Base-by-base conservation (phyloP, 257 asterid genomes). In the Solanum paucissectum region DNA sequence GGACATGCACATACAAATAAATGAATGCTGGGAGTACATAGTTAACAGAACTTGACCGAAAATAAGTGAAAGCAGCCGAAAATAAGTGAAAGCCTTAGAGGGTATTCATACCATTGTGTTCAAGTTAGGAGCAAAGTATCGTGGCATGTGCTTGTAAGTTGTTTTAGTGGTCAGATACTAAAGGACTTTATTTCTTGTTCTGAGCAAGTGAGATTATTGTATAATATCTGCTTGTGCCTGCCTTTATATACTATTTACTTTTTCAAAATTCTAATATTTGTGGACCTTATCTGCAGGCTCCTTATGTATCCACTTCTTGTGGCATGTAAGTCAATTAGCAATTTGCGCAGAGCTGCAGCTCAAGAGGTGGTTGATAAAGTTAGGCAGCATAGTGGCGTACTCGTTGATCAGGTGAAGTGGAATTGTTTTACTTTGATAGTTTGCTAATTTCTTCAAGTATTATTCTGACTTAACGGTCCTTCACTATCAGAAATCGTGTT, bases 221-320 rank as follows among this genome's bases (percentile, higher is more conserved):
- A 46, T 44, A 14, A n/a, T 79, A 40, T 27, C 83, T 73, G 5
- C 81, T 86, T 86, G 55, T n/a, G 27, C 27, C 55, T 0, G 18
- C 52, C n/a, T n/a, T 37, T n/a, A 40, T 7, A n/a, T 84, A 38
- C 13, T 87, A 33, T 16, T 86, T 44, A 44, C 55, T 46, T 46
- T 7, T 79, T 18, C 76, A 25, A 52, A 25, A 38, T 66, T 34
- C 16, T 36, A 85, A 86, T 46, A 23, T 86, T 69, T 62, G 89
- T 77, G 82, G 33, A 58, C 81, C 62, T 85, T 40, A 37, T 46
- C 16, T 90, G 89, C 98, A 96, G 99, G 98, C 99, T 92, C 99
- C 99, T 97, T 89, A 97, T 97, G 99, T 97, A 97, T 87, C 99
- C 99, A 69, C 99, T 97, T 77, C 99, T 97, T 81, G 99, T 97